Evolutionary conservation across 2,329 filamentous ascomycete genomes (phyloP).

Genomic region (Trichoderma afroharzianum): DNA sequence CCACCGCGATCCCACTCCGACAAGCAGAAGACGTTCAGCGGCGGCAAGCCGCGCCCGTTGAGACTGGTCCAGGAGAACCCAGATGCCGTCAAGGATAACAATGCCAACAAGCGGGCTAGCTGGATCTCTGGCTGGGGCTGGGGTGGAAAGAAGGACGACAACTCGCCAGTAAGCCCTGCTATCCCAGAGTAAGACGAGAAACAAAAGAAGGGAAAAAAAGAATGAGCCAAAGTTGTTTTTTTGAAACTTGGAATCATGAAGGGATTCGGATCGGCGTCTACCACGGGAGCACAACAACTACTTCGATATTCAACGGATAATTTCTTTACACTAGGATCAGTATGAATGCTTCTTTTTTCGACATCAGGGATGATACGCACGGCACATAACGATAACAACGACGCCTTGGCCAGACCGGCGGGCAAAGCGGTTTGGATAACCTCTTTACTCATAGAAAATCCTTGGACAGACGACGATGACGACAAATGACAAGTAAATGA

Average conservation of each 20-base stretch:
- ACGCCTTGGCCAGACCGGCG: conserved; percentile 8
- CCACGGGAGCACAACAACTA: conserved; percentile 8
- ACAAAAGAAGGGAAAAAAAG: not conserved
- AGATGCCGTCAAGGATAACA: conserved; percentile 50
- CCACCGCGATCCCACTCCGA: conserved; percentile 50
- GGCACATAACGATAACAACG: conserved; percentile 10
- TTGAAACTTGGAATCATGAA: not conserved
- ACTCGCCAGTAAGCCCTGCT: conserved; percentile 26
- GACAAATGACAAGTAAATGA: conserved; percentile 12
- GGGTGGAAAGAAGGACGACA: conserved; percentile 48
- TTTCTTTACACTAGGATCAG: conserved; percentile 9
- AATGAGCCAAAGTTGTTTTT: conserved; percentile 6
- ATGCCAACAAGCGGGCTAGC: conserved; percentile 57
- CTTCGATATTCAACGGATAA: conserved; percentile 13
- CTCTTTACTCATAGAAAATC: not conserved
- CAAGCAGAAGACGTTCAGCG: conserved; percentile 56
- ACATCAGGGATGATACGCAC: conserved; percentile 12
- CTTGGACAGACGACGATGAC: conserved; percentile 14
- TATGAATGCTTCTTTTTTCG: conserved; percentile 11
- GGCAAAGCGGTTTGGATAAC: conserved; percentile 10
- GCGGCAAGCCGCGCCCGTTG: conserved; percentile 76
- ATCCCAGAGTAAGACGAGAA: conserved; percentile 33
- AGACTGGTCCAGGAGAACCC: conserved; percentile 79
- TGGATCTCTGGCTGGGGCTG: conserved; percentile 61
- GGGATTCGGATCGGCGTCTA: conserved; percentile 10